phyloP scores from a whole-genome alignment of 2,329 filamentous ascomycete species.

The Cladosporium phlei region DNA sequence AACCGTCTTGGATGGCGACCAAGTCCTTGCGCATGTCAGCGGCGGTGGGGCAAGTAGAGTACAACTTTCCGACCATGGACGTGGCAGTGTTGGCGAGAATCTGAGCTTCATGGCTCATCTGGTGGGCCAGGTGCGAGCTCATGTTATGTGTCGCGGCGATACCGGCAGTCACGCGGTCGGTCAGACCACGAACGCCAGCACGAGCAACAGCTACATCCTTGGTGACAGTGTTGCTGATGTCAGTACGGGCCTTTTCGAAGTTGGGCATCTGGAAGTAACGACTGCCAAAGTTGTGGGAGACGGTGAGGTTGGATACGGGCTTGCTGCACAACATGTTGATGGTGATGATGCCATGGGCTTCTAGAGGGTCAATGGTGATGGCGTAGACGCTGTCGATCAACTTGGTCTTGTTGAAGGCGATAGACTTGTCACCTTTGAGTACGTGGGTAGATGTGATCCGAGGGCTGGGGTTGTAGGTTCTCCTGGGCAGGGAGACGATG shows the following conservation, averaged over 20 bases:
- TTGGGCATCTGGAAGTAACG: conserved; percentile 22
- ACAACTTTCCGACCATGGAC: conserved; percentile 12
- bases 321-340: conserved; percentile 22
- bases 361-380: conserved; percentile 21
- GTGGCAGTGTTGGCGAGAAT: conserved; percentile 21
- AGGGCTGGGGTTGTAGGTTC: conserved; percentile 1
- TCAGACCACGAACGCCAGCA: conserved; percentile 19
- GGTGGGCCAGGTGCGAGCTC: conserved; percentile 23
- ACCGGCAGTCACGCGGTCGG: conserved; percentile 21
- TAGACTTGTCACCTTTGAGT: neutral
- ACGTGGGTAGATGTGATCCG: neutral
- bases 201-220: conserved; percentile 27
- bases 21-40: conserved; percentile 5
- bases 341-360: conserved; percentile 25
- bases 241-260: conserved; percentile 25
- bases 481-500: conserved; percentile 24
- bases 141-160: conserved; percentile 27
- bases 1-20: conserved; percentile 1
- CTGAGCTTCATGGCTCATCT: conserved; percentile 24
- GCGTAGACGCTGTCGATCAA: conserved; percentile 28
- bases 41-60: neutral
- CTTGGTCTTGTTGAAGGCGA: conserved; percentile 22
- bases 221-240: conserved; percentile 24
- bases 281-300: conserved; percentile 25
- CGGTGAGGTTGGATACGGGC: conserved; percentile 19